Conservation (phyloP, 2,329 filamentous ascomycete species). For the Trichoderma oligosporum region DNA sequence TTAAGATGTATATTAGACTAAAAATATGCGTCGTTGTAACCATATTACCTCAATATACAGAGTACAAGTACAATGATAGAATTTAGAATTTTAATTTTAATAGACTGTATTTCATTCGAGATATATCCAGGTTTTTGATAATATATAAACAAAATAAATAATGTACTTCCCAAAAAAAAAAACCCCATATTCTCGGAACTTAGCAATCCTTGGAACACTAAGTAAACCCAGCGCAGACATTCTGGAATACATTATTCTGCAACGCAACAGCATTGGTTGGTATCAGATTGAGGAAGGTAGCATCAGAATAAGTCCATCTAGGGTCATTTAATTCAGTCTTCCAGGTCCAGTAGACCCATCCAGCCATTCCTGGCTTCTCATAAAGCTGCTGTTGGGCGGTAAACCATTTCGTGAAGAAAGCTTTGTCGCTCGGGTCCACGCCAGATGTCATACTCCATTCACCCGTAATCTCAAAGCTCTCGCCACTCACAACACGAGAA, state of each 20-base stretch:
- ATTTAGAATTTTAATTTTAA: too few species aligned
- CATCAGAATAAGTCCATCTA: slow-evolving; percentile 30
- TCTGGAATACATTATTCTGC: slow-evolving; percentile 28
- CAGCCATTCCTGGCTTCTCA: slow-evolving; percentile 44
- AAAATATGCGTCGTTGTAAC: too few species aligned
- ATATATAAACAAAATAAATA: too few species aligned
- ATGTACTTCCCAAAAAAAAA: too few species aligned
- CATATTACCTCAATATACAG: too few species aligned
- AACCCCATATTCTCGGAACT: too few species aligned
- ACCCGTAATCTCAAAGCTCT: slow-evolving; percentile 45
- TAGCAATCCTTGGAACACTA: too few species aligned
- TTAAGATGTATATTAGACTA: too few species aligned
- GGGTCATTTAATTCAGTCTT: slow-evolving; percentile 40
- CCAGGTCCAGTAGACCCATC: slow-evolving; percentile 60
- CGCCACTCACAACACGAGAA: slow-evolving; percentile 38
- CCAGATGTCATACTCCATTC: slow-evolving; percentile 54
- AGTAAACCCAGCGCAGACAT: slow-evolving; percentile 24
- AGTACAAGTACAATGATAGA: too few species aligned
- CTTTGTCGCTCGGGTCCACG: slow-evolving; percentile 40
- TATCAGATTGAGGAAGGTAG: slow-evolving; percentile 24
- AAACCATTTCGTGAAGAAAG: slow-evolving; percentile 55
- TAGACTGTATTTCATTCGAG: too few species aligned
- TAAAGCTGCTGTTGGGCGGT: slow-evolving; percentile 53
- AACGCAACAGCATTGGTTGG: slow-evolving; percentile 26
- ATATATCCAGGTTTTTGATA: too few species aligned